Evolutionary conservation across 2,329 filamentous ascomycete genomes (phyloP).

Genomic region (Dichotomopilus funicola): DNA sequence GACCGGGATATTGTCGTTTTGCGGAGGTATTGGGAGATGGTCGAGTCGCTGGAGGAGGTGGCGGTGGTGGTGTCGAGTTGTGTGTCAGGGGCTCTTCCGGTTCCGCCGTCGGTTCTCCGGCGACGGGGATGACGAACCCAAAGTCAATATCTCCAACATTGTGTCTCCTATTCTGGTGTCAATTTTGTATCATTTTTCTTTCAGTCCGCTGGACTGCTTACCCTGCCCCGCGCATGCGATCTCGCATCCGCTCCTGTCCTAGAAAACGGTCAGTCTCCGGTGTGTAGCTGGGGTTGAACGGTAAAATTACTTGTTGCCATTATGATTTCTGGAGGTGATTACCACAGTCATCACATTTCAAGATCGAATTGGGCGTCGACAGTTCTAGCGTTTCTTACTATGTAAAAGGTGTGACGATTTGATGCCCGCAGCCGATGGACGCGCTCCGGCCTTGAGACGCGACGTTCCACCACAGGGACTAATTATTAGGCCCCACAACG

Average conservation of each 20-base stretch:
- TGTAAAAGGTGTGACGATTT: neutral
- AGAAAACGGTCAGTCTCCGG: neutral
- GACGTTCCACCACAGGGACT: too few relatives aligned
- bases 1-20: slow-evolving; percentile 28
- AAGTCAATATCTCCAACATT: slow-evolving; percentile 57
- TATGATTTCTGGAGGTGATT: neutral
- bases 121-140: slow-evolving; percentile 39
- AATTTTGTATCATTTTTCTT: slow-evolving; percentile 4
- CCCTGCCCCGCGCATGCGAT: slow-evolving; percentile 60
- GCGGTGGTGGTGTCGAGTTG: slow-evolving; percentile 14
- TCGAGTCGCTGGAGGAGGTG: slow-evolving; percentile 18
- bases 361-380: neutral
- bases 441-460: too few relatives aligned
- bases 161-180: slow-evolving; percentile 37
- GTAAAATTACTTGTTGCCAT: slow-evolving; percentile 32
- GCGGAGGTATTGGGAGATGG: slow-evolving; percentile 43
- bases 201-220: slow-evolving; percentile 30
- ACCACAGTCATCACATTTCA: neutral
- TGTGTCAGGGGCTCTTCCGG: slow-evolving; percentile 13
- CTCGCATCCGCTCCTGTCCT: slow-evolving; percentile 55
- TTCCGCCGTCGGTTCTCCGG: slow-evolving; percentile 19
- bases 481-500: too few relatives aligned
- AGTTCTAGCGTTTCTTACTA: neutral
- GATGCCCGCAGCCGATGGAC: too few relatives aligned
- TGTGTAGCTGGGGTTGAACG: neutral